Base-by-base conservation (phyloP, 805 yeast species). In the Kurtzmaniella cleridarum region DNA sequence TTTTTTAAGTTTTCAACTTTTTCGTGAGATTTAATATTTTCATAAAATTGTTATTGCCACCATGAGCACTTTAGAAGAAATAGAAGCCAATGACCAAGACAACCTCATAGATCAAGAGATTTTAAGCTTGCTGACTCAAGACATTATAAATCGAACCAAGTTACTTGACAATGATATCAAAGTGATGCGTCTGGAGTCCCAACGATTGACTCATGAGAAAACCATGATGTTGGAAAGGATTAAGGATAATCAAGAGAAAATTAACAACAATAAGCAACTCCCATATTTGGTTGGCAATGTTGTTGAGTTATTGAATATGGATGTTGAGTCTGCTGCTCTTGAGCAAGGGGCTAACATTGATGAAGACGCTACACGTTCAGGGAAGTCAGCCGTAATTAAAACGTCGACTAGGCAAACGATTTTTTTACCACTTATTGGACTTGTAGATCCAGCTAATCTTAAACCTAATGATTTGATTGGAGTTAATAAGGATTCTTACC, bases 381-480 rank as follows among this genome's bases (percentile, higher is more conserved):
- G 98, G 5, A 89, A 91, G 64, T 88, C 95, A n/a, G 99, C 99
- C 1, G 98, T 93, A 28, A 86, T 93, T 46, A 93, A 93, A 64
- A 93, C 99, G 0, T 87, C 96, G 1, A 93, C 98, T 8, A 80
- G 99, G 57, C 99, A 93, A 59, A 93, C 99, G 2, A 95, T 93
- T 27, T 93, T 93, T 54, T 69, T 93, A 57, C 99, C 99, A 27
- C 76, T 93, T 64, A 85, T 93, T 42, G 99, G 99, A 15, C 69
- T 93, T 38, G 99, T 93, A 15, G 97, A 90, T 52, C 90, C 96
- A 1, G 81, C 79, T 34, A 76, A 74, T n/a, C 74, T 93, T 50
- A 91, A 86, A 62, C 99, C 99, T n/a, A 95, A 95, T 50, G 98
- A 93, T 58, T 72, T 93, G 51, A 95, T 93, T 43, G 98, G 99